Base-by-base conservation (phyloP, 257 asterid species). In the Plantago ovata region DNA sequence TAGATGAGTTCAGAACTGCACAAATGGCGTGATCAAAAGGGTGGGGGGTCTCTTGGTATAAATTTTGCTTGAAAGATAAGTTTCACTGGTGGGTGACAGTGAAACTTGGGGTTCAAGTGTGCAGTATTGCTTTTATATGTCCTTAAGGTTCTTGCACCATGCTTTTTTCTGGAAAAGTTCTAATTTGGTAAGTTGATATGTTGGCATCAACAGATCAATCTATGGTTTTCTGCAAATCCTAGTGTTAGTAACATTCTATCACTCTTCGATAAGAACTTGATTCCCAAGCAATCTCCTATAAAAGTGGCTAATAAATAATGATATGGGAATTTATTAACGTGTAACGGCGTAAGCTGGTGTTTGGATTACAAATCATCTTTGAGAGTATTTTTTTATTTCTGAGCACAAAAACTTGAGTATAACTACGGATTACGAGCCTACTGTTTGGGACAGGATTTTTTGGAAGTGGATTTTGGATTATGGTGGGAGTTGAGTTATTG, bases 11-110 rank as follows among this genome's bases (percentile, higher is more conserved):
- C 43, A 72, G 7, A 28, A 28, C 36, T 28, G 36, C 36, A 28
- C 68, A 72, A 65, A 59, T 66, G 82, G 68, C 64, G 71, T 72
- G 79, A 59, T 72, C 71, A 58, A 67, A 72, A 74, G 85, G 77
- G 78, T 28, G 36, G 80, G 85, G 69, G 56, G 66, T 44, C 48
- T 65, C 40, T 65, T 77, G 79, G 76, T 72, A 77, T 74, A 71
- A 69, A 76, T 67, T 79, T 89, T 84, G 92, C 98, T 91, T 91
- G 66, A 77, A 91, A 91, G 98, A 87, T 51, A 87, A 87, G 98
- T 33, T 75, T 58, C 70, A 56, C 58, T 54, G 84, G 89, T 85
- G 75, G 84, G 80, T 73, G 81, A 76, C 72, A 48, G 79, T 79
- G 88, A 87, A 73, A 62, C 94, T 85, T 90, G 69, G 74, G 64